Evolutionary conservation across 768 basidiomycete species (phyloP).

Genomic region (Russula brevipes): DNA sequence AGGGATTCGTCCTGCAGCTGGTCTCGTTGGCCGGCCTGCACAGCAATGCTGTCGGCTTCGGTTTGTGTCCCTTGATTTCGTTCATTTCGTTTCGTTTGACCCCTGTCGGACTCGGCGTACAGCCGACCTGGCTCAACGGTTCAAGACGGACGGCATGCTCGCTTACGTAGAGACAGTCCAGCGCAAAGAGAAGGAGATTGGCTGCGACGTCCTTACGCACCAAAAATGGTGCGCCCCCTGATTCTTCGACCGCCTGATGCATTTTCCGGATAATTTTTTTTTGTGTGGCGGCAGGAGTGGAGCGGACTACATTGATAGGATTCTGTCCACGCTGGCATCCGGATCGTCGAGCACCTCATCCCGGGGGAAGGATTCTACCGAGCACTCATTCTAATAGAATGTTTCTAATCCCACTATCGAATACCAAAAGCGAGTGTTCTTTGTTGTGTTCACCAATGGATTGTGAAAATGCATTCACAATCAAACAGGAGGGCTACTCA

Average conservation of each 20-base stretch:
- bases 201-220: constrained; percentile 86
- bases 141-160: constrained; percentile 86
- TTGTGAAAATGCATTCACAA: no score
- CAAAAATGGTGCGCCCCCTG: constrained; percentile 72
- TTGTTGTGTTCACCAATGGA: neutral
- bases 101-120: neutral
- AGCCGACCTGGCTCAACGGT: constrained; percentile 77
- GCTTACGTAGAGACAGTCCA: constrained; percentile 89
- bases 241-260: neutral
- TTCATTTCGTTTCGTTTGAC: neutral
- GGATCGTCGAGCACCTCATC: constrained; percentile 86
- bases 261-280: constrained; percentile 3
- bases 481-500: no score
- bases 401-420: neutral
- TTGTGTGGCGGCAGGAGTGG: constrained; percentile 57
- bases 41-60: constrained; percentile 71
- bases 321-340: constrained; percentile 76
- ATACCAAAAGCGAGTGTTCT: neutral
- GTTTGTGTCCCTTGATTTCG: constrained; percentile 36
- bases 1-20: constrained; percentile 88
- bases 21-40: constrained; percentile 90
- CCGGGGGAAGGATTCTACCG: constrained; percentile 83
- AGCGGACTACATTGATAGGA: constrained; percentile 85
- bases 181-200: constrained; percentile 80
- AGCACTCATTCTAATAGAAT: constrained; percentile 61